These are phyloP conservation scores for Epithemia pelagica DNA, from an alignment of 108 stramenopile genomes.

Conservation along the genomic window DNA sequence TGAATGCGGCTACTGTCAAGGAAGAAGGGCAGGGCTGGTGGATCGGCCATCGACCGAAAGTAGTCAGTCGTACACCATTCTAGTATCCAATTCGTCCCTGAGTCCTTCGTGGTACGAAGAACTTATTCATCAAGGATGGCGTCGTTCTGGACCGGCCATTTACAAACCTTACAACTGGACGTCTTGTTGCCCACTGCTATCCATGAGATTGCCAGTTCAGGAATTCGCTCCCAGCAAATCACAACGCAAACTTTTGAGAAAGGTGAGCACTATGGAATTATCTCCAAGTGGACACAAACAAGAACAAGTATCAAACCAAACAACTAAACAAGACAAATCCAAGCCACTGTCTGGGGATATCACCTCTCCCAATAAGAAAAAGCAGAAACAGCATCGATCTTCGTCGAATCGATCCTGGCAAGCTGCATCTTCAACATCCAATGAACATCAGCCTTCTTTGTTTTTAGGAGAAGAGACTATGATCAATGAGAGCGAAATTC, in stretches of 20 bases:
- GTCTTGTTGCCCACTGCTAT: conserved; percentile 76
- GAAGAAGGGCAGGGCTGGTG: conserved; percentile 25
- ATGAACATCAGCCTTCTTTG: no score
- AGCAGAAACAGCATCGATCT: no score
- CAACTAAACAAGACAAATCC: no score
- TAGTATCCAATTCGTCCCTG: conserved; percentile 36
- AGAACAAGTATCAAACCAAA: no score
- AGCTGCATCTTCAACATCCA: conserved; percentile 24
- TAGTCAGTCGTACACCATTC: conserved; percentile 60
- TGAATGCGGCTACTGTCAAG: conserved; percentile 74
- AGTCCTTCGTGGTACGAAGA: conserved; percentile 47
- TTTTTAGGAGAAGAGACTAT: no score
- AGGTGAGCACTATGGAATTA: conserved; percentile 27
- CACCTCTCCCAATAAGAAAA: not conserved
- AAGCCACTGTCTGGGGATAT: no score
- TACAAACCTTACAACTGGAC: conserved; percentile 73
- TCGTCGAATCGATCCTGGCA: not conserved
- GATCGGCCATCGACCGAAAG: conserved; percentile 24
- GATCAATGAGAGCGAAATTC: not conserved
- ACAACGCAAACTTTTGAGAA: conserved; percentile 50
- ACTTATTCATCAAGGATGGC: conserved; percentile 71
- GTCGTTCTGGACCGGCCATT: conserved; percentile 72
- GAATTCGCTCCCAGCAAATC: conserved; percentile 52
- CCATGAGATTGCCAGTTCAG: conserved; percentile 56
- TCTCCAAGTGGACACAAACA: no score